These are phyloP conservation scores for Volutella citrinella DNA, from an alignment of 2,329 filamentous ascomycete species.

Conservation along the genomic window DNA sequence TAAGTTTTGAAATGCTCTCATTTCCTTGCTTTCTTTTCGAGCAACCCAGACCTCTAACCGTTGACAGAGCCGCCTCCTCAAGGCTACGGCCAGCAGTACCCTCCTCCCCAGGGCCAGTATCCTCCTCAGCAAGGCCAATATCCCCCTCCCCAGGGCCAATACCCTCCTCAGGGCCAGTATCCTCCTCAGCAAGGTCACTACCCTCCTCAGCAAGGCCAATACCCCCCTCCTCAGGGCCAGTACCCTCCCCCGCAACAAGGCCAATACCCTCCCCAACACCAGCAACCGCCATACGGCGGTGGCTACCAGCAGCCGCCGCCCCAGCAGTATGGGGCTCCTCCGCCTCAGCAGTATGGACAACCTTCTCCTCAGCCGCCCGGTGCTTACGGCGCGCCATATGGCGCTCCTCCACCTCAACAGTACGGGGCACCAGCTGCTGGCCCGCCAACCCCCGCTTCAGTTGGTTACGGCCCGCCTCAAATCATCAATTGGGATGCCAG, in stretches of 20 bases:
- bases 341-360: conserved; percentile 18
- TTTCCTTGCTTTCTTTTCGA: no score
- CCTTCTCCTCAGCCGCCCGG: conserved; percentile 9
- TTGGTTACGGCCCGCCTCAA: conserved; percentile 72
- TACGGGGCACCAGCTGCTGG: conserved; percentile 41
- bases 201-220: conserved; percentile 32
- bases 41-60: no score
- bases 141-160: conserved; percentile 29
- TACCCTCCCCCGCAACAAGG: conserved; percentile 21
- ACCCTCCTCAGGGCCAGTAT: conserved; percentile 27
- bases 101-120: conserved; percentile 27
- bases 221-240: conserved; percentile 32
- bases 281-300: conserved; percentile 28
- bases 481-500: conserved; percentile 66
- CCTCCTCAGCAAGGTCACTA: conserved; percentile 31
- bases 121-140: conserved; percentile 31
- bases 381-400: conserved; percentile 35
- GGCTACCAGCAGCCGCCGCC: conserved; percentile 23
- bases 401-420: conserved; percentile 28
- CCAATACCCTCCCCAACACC: conserved; percentile 23
- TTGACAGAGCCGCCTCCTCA: no score
- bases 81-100: conserved; percentile 38
- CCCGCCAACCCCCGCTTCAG: conserved; percentile 65
- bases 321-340: conserved; percentile 33
- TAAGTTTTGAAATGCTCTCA: conserved; percentile 30